Conservation (phyloP, 169 alveolate genomes). For the Plasmodium vivax region DNA sequence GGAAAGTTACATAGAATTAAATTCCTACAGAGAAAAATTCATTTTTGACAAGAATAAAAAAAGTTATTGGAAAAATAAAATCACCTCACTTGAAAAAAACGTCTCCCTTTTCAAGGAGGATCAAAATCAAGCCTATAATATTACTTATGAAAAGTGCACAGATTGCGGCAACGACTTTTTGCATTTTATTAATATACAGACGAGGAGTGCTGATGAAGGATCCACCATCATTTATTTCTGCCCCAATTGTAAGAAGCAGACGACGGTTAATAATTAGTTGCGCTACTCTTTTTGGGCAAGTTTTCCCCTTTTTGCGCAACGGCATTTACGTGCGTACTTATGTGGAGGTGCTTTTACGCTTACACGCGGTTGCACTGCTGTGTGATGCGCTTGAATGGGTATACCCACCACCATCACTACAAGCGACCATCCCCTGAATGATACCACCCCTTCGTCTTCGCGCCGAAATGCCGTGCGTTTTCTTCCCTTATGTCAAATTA, state of each 20-base stretch:
- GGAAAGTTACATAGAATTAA: constrained; percentile 76
- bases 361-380: neutral
- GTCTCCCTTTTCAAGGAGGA: constrained; percentile 59
- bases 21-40: constrained; percentile 81
- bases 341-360: neutral
- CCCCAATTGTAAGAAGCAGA: constrained; percentile 85
- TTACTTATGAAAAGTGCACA: constrained; percentile 85
- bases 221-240: constrained; percentile 90
- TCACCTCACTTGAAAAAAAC: constrained; percentile 34
- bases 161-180: constrained; percentile 88
- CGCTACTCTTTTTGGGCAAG: neutral
- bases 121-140: constrained; percentile 74
- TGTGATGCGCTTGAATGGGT: neutral
- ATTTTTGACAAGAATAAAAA: constrained; percentile 81
- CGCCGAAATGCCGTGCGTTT: neutral
- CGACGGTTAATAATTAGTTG: constrained; percentile 83
- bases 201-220: constrained; percentile 92
- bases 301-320: neutral
- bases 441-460: neutral
- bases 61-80: constrained; percentile 83
- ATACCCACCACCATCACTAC: neutral
- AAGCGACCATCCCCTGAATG: neutral
- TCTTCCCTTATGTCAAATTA: neutral
- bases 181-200: constrained; percentile 88
- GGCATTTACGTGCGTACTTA: neutral